phyloP scores from a whole-genome alignment of 345 rosid species.

The Arabis hirsuta region DNA sequence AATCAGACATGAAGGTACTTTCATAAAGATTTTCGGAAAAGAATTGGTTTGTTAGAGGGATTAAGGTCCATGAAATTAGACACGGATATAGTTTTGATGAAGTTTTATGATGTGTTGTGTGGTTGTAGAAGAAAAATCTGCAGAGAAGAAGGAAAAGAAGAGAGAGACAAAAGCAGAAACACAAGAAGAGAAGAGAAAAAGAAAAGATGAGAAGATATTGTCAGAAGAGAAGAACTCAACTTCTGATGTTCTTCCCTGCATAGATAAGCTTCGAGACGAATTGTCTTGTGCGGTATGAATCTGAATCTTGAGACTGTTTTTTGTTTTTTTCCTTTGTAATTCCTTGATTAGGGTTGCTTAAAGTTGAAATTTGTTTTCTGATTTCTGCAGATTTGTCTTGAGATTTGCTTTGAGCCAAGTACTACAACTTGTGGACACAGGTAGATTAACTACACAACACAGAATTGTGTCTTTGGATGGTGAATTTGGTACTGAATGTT shows the following conservation, averaged over 20 bases:
- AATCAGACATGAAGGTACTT: conserved; percentile 46
- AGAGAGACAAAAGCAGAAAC: conserved; percentile 33
- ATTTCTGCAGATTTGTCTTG: conserved; percentile 77
- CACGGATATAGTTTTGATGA: neutral
- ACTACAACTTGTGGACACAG: conserved; percentile 98
- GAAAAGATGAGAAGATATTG: conserved; percentile 34
- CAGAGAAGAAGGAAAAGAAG: conserved; percentile 46
- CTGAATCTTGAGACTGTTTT: conserved; percentile 4
- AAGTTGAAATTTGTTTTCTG: neutral
- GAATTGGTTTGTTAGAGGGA: neutral
- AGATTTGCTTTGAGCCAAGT: conserved; percentile 94
- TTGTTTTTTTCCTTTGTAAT: neutral
- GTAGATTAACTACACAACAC: conserved; percentile 39
- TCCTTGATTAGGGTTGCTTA: conserved; percentile 1
- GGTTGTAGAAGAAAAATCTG: conserved; percentile 32
- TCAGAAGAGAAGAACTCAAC: conserved; percentile 39
- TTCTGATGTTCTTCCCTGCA: conserved; percentile 51
- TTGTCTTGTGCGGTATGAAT: conserved; percentile 92
- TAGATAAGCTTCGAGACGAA: conserved; percentile 87
- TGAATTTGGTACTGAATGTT: conserved; percentile 20
- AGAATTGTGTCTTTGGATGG: neutral
- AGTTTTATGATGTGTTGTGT: conserved; percentile 18
- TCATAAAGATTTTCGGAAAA: neutral
- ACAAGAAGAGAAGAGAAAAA: conserved; percentile 38
- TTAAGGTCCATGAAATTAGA: neutral